Percentiles rank a stretch among this genome's conserved stretches.
Conservation (phyloP, 1,284 basidiomycete species). For the Ustilago sp. region DNA sequence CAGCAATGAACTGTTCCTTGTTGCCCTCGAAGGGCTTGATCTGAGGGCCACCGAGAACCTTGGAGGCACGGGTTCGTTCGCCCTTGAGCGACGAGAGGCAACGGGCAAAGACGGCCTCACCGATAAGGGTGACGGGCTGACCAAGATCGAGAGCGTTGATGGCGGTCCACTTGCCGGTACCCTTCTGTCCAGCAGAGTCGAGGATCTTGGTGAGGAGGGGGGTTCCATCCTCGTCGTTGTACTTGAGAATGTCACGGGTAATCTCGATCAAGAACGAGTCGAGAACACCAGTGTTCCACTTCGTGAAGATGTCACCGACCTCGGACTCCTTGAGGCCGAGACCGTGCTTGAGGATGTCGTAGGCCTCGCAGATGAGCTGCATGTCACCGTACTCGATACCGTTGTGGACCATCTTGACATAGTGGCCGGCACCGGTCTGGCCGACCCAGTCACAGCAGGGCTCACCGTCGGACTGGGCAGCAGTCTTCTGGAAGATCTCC, state of each 20-base stretch:
- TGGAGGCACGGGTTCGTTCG: constrained; percentile 94
- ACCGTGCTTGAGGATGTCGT: constrained; percentile 93
- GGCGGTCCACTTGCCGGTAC: constrained; percentile 99
- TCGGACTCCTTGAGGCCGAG: constrained; percentile 76
- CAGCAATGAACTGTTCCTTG: constrained; percentile 98
- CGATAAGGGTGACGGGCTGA: constrained; percentile 90
- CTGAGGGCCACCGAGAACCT: constrained; percentile 87
- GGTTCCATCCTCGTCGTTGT: constrained; percentile 91
- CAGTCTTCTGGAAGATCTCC: constrained; percentile 97
- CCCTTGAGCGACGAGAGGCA: constrained; percentile 97
- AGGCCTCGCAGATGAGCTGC: constrained; percentile 93
- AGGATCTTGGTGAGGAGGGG: constrained; percentile 94
- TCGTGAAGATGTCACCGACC: constrained; percentile 70
- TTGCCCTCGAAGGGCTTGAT: constrained; percentile 95
- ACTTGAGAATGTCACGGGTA: constrained; percentile 64
- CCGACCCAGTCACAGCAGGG: constrained; percentile 99
- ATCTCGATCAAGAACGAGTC: constrained; percentile 99
- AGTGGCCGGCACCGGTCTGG: constrained; percentile 91
- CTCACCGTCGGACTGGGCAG: constrained; percentile 93
- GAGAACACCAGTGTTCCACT: constrained; percentile 98
- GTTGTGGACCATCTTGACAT: constrained; percentile 99
- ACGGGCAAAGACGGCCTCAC: constrained; percentile 98
- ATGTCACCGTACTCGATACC: constrained; percentile 95
- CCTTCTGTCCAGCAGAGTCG: constrained; percentile 89
- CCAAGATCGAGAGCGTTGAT: constrained; percentile 97